A percentile compares a stretch with the other conserved stretches of the same genome.
These are phyloP conservation scores for Eragrostis curvula DNA, from an alignment of 176 grass and related monocot genomes.

Conservation along the genomic window DNA sequence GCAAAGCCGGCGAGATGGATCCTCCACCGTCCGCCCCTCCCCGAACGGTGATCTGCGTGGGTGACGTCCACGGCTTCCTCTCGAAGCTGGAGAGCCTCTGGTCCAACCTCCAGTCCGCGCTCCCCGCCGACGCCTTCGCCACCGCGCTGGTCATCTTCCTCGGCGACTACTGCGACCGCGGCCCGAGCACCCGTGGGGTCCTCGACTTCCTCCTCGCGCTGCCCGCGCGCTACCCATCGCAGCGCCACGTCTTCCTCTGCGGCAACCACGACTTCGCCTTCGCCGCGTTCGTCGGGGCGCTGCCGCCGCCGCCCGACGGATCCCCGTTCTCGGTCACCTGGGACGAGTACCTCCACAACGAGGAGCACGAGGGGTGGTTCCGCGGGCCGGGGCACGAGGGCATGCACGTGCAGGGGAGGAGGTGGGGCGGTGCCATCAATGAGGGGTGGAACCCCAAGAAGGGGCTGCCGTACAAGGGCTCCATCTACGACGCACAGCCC, in stretches of 20 bases:
- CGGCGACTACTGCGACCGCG: constrained; percentile 93
- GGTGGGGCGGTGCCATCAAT: constrained; percentile 72
- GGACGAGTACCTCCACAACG: constrained; percentile 64
- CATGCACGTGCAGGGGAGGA: constrained; percentile 86
- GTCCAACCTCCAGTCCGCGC: constrained; percentile 64
- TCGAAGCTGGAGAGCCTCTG: constrained; percentile 86
- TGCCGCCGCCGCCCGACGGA: constrained; percentile 67
- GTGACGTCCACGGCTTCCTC: constrained; percentile 86
- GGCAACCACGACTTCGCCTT: constrained; percentile 97
- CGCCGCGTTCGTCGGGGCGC: constrained; percentile 82
- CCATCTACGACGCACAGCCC: constrained; percentile 79
- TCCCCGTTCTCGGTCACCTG: constrained; percentile 72
- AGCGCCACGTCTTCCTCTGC: constrained; percentile 92
- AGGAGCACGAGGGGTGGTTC: constrained; percentile 87
- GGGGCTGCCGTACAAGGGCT: constrained; percentile 68
- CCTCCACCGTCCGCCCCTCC: neutral
- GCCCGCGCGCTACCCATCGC: constrained; percentile 54
- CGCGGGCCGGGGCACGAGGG: constrained; percentile 64
- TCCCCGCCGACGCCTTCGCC: constrained; percentile 70
- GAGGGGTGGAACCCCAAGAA: constrained; percentile 72
- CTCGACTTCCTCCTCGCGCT: constrained; percentile 79
- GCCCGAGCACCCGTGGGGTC: constrained; percentile 60
- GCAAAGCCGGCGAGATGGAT: constrained; percentile 34
- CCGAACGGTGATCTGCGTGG: constrained; percentile 81
- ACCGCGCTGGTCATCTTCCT: constrained; percentile 89